Conservation (phyloP, 352 stramenopile species). For the Phytopythium aichiense region DNA sequence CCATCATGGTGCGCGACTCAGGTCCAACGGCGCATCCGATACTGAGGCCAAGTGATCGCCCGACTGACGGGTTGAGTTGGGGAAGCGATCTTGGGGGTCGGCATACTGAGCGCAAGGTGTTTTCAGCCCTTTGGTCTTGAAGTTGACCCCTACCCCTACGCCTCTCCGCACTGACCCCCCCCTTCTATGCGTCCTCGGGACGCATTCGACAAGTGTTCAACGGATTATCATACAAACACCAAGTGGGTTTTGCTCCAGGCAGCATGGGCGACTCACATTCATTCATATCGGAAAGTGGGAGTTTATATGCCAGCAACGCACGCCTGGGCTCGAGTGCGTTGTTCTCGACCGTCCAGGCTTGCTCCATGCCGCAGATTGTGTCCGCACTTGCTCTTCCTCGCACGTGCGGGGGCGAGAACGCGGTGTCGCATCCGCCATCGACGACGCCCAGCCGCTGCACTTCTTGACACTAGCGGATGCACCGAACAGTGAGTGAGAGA, state of each 20-base stretch:
- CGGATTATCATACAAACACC: too few relatives aligned
- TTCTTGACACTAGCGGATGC: background rate
- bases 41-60: too few relatives aligned
- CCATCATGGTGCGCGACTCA: too few relatives aligned
- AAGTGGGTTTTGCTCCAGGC: too few relatives aligned
- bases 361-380: background rate
- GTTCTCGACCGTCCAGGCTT: too few relatives aligned
- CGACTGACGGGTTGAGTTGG: too few relatives aligned
- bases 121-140: background rate
- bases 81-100: background rate
- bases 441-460: background rate
- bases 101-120: background rate
- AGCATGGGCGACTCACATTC: too few relatives aligned
- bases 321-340: too few relatives aligned
- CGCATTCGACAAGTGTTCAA: too few relatives aligned
- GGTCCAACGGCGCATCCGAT: background rate
- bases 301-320: too few relatives aligned
- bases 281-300: too few relatives aligned
- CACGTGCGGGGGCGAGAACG: background rate
- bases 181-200: background rate
- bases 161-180: background rate
- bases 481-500: background rate
- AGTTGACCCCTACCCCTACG: background rate
- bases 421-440: background rate
- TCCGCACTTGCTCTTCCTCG: constrained; percentile 2